Conservation (phyloP, 2,329 filamentous ascomycete genomes). For the Pseudogymnoascus sp. region DNA sequence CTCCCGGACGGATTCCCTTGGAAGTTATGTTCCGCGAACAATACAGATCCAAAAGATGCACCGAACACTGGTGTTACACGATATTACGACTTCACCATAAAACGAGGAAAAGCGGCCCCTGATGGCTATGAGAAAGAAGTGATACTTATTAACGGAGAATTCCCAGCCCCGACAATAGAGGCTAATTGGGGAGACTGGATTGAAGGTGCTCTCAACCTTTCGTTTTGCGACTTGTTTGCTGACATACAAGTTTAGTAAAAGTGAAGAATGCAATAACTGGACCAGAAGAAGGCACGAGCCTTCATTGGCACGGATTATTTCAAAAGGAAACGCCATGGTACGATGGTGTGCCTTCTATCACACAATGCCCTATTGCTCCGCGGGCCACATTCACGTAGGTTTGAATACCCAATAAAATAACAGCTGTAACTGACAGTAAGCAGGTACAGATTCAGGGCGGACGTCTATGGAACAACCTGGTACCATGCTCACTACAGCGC, state of each 20-base stretch:
- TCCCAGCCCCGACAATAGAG: constrained; percentile 34
- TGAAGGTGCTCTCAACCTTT: constrained; percentile 5
- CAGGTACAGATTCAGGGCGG: constrained; percentile 28
- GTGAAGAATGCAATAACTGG: constrained; percentile 31
- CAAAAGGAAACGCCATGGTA: constrained; percentile 36
- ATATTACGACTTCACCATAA: constrained; percentile 30
- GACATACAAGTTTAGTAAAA: constrained; percentile 25
- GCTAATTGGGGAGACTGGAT: constrained; percentile 34
- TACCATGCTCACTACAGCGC: constrained; percentile 55
- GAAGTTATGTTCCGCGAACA: constrained; percentile 38
- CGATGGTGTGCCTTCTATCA: constrained; percentile 42
- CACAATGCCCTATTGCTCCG: constrained; percentile 60
- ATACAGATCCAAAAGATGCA: constrained; percentile 34
- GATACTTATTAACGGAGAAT: constrained; percentile 33
- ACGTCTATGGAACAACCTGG: constrained; percentile 46
- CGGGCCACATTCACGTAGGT: constrained; percentile 21
- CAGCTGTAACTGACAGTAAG: constrained; percentile 18
- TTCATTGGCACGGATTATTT: constrained; percentile 46
- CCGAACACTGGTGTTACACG: constrained; percentile 37
- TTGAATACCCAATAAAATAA: not conserved
- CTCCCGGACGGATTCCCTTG: constrained; percentile 47
- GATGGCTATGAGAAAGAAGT: constrained; percentile 29
- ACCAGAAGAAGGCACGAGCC: constrained; percentile 39
- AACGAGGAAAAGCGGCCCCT: constrained; percentile 19
- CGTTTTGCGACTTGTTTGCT: not conserved